phyloP scores from a whole-genome alignment of 768 basidiomycete genomes.

The Termitomyces sp. region DNA sequence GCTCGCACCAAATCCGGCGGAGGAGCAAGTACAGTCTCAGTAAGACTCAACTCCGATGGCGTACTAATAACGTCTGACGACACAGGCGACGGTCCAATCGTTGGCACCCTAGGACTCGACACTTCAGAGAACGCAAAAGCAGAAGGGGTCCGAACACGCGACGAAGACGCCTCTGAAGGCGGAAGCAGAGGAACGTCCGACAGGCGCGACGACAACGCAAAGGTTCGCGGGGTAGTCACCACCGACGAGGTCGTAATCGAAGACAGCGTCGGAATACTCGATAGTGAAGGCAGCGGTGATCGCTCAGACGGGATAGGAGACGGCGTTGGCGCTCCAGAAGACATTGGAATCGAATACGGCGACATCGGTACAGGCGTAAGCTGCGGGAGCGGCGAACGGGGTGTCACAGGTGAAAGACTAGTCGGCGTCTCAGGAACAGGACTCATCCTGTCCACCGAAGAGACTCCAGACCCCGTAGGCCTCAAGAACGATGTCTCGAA shows the following conservation, averaged over 20 bases:
- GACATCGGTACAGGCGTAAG: constrained; percentile 37
- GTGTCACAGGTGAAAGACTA: constrained; percentile 25
- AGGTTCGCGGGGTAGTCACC: constrained; percentile 9
- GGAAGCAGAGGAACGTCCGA: constrained; percentile 7
- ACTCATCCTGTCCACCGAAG: constrained; percentile 40
- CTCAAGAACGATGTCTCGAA: constrained; percentile 75
- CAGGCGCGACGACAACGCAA: constrained; percentile 3
- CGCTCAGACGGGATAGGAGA: constrained; percentile 24
- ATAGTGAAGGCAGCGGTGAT: constrained; percentile 2
- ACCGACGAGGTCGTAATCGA: constrained; percentile 6
- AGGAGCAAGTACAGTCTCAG: neutral
- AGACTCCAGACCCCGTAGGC: constrained; percentile 50
- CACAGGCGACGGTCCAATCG: constrained; percentile 2
- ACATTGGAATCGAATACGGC: constrained; percentile 29
- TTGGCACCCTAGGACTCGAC: constrained; percentile 3
- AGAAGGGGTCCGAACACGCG: constrained; percentile 8
- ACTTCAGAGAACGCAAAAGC: constrained; percentile 34
- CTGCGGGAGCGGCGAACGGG: constrained; percentile 32
- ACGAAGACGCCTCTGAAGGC: constrained; percentile 8
- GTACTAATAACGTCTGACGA: neutral
- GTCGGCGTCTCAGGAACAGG: constrained; percentile 42
- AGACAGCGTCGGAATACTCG: constrained; percentile 8
- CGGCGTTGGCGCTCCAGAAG: constrained; percentile 29
- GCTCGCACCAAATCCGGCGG: constrained; percentile 4
- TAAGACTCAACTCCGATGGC: constrained; percentile 2